These are phyloP conservation scores for Lachancea dasiensis DNA, from an alignment of 805 yeast species.

Conservation along the genomic window DNA sequence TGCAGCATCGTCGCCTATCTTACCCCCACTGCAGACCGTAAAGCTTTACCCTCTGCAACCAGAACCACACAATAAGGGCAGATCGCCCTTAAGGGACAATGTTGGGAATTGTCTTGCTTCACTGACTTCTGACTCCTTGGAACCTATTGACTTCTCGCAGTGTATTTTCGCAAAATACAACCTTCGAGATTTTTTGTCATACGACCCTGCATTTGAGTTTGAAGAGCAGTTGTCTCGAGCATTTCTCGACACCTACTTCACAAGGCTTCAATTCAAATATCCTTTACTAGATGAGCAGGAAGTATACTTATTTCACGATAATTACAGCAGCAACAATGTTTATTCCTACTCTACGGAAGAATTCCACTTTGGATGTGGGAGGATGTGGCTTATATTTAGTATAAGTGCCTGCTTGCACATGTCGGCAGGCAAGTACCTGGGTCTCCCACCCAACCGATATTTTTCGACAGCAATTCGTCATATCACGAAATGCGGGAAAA, in stretches of 20 bases:
- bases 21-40: constrained; percentile 8
- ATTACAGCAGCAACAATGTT: constrained; percentile 39
- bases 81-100: constrained; percentile 2
- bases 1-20: constrained; percentile 7
- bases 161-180: constrained; percentile 44
- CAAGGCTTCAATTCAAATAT: constrained; percentile 50
- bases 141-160: constrained; percentile 35
- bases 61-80: neutral
- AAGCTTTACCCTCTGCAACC: constrained; percentile 10
- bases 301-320: constrained; percentile 44
- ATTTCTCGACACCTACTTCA: constrained; percentile 49
- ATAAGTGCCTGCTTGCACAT: constrained; percentile 47
- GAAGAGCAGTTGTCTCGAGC: constrained; percentile 46
- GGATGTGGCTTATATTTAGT: constrained; percentile 51
- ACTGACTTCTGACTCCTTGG: constrained; percentile 30
- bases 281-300: constrained; percentile 51
- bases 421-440: constrained; percentile 51
- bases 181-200: constrained; percentile 39
- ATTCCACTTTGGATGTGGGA: constrained; percentile 48
- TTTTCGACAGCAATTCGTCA: constrained; percentile 57
- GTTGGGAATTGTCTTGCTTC: constrained; percentile 13
- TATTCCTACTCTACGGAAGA: constrained; percentile 32
- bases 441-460: constrained; percentile 49
- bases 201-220: constrained; percentile 48
- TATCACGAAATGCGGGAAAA: constrained; percentile 40